Percentiles rank a stretch among this genome's conserved stretches.
These are phyloP conservation scores for Amborella trichopoda DNA, from an alignment of 164 flowering plant species.

Conservation along the genomic window DNA sequence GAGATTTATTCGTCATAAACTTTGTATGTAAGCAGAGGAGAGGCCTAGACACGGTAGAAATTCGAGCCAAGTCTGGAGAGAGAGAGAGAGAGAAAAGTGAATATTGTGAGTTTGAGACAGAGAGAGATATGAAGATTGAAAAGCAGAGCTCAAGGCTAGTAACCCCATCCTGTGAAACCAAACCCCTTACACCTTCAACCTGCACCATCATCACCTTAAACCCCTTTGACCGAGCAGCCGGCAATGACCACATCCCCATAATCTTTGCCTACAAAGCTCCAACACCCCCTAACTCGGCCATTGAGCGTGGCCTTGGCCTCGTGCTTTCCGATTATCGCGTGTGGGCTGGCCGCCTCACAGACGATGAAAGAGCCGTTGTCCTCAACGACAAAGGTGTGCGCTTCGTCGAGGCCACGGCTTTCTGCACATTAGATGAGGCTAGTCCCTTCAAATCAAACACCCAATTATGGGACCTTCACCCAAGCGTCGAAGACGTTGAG, in stretches of 20 bases:
- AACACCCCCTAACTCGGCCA: constrained; percentile 4
- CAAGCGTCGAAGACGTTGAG: constrained; percentile 3
- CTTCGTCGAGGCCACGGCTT: constrained; percentile 5
- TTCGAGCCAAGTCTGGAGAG: too few species aligned
- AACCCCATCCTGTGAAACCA: neutral
- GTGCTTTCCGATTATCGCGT: constrained; percentile 5
- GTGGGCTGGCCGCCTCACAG: constrained; percentile 6
- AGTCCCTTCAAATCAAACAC: neutral
- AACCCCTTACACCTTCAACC: neutral
- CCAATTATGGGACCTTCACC: too few species aligned
- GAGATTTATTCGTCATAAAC: too few species aligned
- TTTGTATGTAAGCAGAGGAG: too few species aligned
- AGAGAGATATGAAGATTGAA: neutral
- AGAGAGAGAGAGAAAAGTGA: too few species aligned
- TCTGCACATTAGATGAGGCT: neutral
- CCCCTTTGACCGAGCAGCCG: constrained; percentile 10
- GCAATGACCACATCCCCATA: constrained; percentile 3
- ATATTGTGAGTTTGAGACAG: too few species aligned
- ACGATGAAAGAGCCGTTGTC: constrained; percentile 1
- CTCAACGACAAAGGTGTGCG: constrained; percentile 9
- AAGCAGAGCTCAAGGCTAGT: neutral
- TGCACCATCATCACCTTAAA: constrained; percentile 2
- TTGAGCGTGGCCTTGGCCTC: constrained; percentile 3
- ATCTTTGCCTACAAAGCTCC: constrained; percentile 5
- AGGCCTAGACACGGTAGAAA: too few species aligned